A percentile compares a stretch with the other conserved stretches of the same genome.
Conservation (phyloP, 2,329 filamentous ascomycete species). For the Westerdykella sp. region DNA sequence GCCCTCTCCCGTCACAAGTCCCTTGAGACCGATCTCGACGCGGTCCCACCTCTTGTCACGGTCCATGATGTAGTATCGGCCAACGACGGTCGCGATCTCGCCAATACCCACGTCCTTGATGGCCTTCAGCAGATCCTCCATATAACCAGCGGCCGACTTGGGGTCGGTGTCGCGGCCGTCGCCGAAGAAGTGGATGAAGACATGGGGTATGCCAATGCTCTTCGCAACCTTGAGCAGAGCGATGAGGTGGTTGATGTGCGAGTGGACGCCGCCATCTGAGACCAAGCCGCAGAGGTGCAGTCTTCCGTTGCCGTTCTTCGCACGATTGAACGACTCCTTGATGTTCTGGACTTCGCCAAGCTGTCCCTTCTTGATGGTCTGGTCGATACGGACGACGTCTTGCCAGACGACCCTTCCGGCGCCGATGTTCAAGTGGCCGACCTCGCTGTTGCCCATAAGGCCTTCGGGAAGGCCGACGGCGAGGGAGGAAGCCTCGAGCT, state of each 20-base stretch:
- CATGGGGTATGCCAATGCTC: conserved; percentile 76
- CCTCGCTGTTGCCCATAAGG: conserved; percentile 98
- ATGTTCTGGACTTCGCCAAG: conserved; percentile 71
- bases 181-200: conserved; percentile 98
- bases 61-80: conserved; percentile 98
- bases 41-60: conserved; percentile 99
- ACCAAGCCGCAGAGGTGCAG: conserved; percentile 89
- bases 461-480: conserved; percentile 94
- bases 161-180: conserved; percentile 97
- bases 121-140: conserved; percentile 77
- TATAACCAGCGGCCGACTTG: conserved; percentile 82
- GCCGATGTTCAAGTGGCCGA: conserved; percentile 97
- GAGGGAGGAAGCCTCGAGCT: conserved; percentile 91
- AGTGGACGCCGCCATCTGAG: conserved; percentile 93
- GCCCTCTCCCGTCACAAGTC: conserved; percentile 77
- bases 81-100: conserved; percentile 86
- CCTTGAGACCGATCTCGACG: conserved; percentile 83
- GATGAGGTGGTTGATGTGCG: conserved; percentile 90
- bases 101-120: conserved; percentile 79
- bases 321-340: conserved; percentile 67
- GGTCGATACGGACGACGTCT: conserved; percentile 87
- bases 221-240: conserved; percentile 85
- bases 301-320: conserved; percentile 82
- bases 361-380: conserved; percentile 79
- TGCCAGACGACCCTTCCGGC: conserved; percentile 98